These are phyloP conservation scores for Cercospora canescens DNA, from an alignment of 2,329 filamentous ascomycete genomes.

Conservation along the genomic window DNA sequence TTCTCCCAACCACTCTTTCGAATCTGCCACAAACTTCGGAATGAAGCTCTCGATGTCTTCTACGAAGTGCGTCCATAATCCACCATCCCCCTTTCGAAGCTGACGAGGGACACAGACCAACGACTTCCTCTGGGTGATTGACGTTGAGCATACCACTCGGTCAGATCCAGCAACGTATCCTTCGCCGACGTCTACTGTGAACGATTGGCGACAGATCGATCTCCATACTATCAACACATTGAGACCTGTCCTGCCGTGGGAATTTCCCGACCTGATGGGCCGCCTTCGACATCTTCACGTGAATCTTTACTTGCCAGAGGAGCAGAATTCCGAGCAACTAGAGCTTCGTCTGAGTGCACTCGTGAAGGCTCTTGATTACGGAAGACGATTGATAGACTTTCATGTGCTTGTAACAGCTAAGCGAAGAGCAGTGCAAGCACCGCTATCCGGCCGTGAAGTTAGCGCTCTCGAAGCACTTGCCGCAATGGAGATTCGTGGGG, in stretches of 20 bases:
- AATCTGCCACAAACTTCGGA: conserved; percentile 20
- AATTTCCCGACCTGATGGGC: conserved; percentile 20
- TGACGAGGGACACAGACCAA: conserved; percentile 8
- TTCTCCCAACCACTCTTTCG: conserved; percentile 24
- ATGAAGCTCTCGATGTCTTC: conserved; percentile 25
- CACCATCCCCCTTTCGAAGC: not conserved
- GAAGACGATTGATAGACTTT: conserved; percentile 17
- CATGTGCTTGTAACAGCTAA: conserved; percentile 23
- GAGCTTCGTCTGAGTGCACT: conserved; percentile 10
- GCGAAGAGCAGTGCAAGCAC: conserved; percentile 14
- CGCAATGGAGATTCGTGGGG: conserved; percentile 24
- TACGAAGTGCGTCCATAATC: conserved; percentile 14
- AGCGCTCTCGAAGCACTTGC: conserved; percentile 19
- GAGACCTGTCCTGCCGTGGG: conserved; percentile 24
- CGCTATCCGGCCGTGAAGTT: conserved; percentile 12
- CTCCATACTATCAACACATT: not conserved
- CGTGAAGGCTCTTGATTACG: conserved; percentile 21
- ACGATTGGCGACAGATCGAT: not conserved
- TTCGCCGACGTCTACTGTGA: not conserved
- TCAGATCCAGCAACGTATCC: conserved; percentile 16
- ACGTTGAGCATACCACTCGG: conserved; percentile 17
- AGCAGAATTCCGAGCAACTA: conserved; percentile 7
- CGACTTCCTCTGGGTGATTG: conserved; percentile 27
- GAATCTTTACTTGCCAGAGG: conserved; percentile 23
- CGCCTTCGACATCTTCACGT: conserved; percentile 23